Conservation (phyloP, 2,329 filamentous ascomycete genomes). For the Oidium heveae region DNA sequence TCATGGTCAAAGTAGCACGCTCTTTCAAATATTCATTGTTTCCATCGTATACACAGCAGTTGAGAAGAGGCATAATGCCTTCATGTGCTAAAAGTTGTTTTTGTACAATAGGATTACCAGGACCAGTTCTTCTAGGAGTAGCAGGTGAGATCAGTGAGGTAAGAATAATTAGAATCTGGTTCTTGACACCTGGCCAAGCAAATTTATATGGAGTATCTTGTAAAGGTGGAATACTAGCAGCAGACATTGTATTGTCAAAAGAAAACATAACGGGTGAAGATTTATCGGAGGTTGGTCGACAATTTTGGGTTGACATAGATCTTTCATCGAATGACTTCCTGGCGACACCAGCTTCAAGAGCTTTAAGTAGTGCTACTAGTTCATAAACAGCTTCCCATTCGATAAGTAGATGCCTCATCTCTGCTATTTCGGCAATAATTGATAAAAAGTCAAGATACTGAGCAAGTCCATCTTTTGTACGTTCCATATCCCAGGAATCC, state of each 20-base stretch:
- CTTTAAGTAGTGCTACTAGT: slow-evolving; percentile 62
- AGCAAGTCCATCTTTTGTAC: slow-evolving; percentile 80
- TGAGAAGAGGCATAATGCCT: slow-evolving; percentile 67
- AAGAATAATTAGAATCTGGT: slow-evolving; percentile 72
- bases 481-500: slow-evolving; percentile 93
- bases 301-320: slow-evolving; percentile 14
- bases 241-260: slow-evolving; percentile 8
- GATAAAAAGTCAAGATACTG: slow-evolving; percentile 89
- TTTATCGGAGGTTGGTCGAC: slow-evolving; percentile 13
- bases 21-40: slow-evolving; percentile 89
- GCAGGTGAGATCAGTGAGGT: slow-evolving; percentile 76
- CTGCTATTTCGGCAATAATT: slow-evolving; percentile 62
- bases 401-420: slow-evolving; percentile 62
- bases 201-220: slow-evolving; percentile 39
- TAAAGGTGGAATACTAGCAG: slow-evolving; percentile 21
- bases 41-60: slow-evolving; percentile 76
- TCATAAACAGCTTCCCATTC: slow-evolving; percentile 86
- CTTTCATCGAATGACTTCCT: slow-evolving; percentile 43
- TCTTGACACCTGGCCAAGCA: slow-evolving; percentile 57
- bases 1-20: slow-evolving; percentile 68
- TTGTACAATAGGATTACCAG: slow-evolving; percentile 52
- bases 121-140: slow-evolving; percentile 27
- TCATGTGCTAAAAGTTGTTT: slow-evolving; percentile 66
- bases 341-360: slow-evolving; percentile 66
- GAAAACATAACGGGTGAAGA: not conserved